Percentiles rank a stretch among this genome's conserved stretches.
These are phyloP conservation scores for Brettanomyces bruxellensis DNA, from an alignment of 805 yeast genomes.

Conservation along the genomic window DNA sequence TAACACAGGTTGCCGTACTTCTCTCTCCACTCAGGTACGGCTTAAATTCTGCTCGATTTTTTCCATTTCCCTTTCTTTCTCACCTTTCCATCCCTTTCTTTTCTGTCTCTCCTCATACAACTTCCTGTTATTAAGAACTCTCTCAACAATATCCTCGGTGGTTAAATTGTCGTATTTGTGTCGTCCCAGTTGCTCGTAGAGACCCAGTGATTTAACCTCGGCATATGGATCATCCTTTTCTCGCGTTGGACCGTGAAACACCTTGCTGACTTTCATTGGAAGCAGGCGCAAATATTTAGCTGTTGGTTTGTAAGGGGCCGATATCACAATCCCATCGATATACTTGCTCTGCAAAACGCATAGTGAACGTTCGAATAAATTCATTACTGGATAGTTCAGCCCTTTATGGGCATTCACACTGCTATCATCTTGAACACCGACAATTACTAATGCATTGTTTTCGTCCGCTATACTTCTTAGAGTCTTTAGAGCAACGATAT, in stretches of 20 bases:
- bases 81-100: constrained; percentile 76
- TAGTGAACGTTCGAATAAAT: constrained; percentile 70
- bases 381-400: constrained; percentile 75
- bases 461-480: constrained; percentile 27
- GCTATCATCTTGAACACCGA: constrained; percentile 58
- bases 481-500: constrained; percentile 59
- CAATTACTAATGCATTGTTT: constrained; percentile 41
- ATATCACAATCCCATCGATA: constrained; percentile 70
- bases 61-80: constrained; percentile 29
- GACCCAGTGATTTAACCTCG: constrained; percentile 19
- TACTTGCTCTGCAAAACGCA: constrained; percentile 84
- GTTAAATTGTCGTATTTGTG: constrained; percentile 61
- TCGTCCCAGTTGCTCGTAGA: constrained; percentile 34
- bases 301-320: constrained; percentile 52
- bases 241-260: constrained; percentile 53
- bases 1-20: no score
- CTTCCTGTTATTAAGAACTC: constrained; percentile 61
- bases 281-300: constrained; percentile 29
- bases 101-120: constrained; percentile 81
- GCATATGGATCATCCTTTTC: constrained; percentile 23
- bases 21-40: no score
- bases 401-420: constrained; percentile 51
- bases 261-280: constrained; percentile 25
- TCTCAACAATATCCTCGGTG: constrained; percentile 59
- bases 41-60: constrained; percentile 2